Conservation (phyloP, 2,329 filamentous ascomycete genomes). For the Leptographium wingfieldii region DNA sequence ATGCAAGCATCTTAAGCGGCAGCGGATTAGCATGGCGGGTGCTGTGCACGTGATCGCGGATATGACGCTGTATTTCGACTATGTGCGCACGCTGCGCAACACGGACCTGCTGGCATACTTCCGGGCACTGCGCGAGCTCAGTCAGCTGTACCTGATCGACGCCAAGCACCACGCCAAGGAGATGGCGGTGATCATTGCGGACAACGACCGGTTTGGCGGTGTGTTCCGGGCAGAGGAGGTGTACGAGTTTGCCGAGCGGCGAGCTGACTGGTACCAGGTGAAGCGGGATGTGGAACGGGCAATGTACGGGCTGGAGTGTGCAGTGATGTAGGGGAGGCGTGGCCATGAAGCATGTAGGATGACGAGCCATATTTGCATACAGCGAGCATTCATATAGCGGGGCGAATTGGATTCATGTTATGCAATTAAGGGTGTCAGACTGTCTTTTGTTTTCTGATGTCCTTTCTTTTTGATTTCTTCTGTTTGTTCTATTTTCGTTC, state of each 20-base stretch:
- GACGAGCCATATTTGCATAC: not conserved
- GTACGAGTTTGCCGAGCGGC: constrained; percentile 87
- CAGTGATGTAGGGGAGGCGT: constrained; percentile 51
- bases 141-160: constrained; percentile 91
- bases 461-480: too few species aligned
- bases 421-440: too few species aligned
- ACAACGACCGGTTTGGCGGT: constrained; percentile 77
- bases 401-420: not conserved
- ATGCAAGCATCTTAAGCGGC: constrained; percentile 95
- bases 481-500: too few species aligned
- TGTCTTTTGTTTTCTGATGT: too few species aligned
- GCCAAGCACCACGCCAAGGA: constrained; percentile 82
- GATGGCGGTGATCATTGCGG: constrained; percentile 88
- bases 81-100: constrained; percentile 71
- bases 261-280: constrained; percentile 92
- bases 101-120: constrained; percentile 81
- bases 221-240: constrained; percentile 95
- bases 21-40: constrained; percentile 80
- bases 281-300: constrained; percentile 81
- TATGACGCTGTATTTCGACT: constrained; percentile 87
- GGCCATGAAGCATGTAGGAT: too few species aligned
- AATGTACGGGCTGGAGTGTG: constrained; percentile 92
- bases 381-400: not conserved
- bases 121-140: constrained; percentile 77
- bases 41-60: constrained; percentile 90